phyloP scores from a whole-genome alignment of 257 asterid genomes.

The Cynanchum wilfordii region DNA sequence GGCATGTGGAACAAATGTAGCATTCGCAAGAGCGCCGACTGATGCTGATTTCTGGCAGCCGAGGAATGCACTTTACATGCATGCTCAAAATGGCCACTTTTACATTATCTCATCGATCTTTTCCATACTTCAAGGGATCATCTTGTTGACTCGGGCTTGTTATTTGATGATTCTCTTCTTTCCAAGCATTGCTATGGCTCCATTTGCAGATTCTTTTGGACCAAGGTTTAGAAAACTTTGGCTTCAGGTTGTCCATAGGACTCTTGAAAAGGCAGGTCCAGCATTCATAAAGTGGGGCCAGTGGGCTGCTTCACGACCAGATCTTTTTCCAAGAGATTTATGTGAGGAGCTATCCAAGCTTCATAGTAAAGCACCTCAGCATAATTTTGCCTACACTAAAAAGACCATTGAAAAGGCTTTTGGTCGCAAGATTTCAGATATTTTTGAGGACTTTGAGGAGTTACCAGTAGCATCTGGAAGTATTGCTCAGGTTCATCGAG shows the following conservation, averaged over 20 bases:
- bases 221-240: conserved; percentile 62
- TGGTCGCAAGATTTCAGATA: conserved; percentile 59
- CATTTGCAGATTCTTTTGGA: conserved; percentile 80
- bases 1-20: conserved; percentile 45
- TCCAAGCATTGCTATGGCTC: conserved; percentile 87
- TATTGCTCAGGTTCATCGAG: conserved; percentile 88
- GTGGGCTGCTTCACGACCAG: conserved; percentile 99
- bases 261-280: conserved; percentile 92
- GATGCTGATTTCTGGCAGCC: conserved; percentile 39
- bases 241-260: conserved; percentile 78
- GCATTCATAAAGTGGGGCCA: conserved; percentile 99
- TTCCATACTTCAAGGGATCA: conserved; percentile 42
- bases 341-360: conserved; percentile 86
- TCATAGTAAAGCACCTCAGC: conserved; percentile 89
- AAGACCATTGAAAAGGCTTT: conserved; percentile 70
- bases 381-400: conserved; percentile 70
- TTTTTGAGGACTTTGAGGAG: conserved; percentile 76
- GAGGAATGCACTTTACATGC: conserved; percentile 43
- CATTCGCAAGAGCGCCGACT: conserved; percentile 46
- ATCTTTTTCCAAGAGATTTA: conserved; percentile 78
- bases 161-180: conserved; percentile 64
- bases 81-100: conserved; percentile 60
- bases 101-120: conserved; percentile 39
- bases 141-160: conserved; percentile 62
- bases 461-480: conserved; percentile 91